Percentiles rank a stretch among this genome's conserved stretches.
These are phyloP conservation scores for Boletellus deceptivus DNA, from an alignment of 1,284 basidiomycete genomes.

Conservation along the genomic window DNA sequence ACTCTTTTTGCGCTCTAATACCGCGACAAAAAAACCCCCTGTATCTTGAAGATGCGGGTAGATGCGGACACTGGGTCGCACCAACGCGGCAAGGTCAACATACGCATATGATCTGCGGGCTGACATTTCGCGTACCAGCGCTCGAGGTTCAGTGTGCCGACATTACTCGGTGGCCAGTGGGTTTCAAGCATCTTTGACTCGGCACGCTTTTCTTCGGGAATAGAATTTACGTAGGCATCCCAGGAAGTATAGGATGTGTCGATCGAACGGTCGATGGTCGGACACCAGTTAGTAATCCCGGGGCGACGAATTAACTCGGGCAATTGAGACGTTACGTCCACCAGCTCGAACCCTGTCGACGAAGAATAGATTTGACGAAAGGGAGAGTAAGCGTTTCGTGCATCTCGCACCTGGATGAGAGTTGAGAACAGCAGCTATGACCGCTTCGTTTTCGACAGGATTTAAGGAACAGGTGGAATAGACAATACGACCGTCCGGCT, in stretches of 20 bases:
- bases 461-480: constrained; percentile 99
- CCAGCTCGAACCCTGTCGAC: constrained; percentile 67
- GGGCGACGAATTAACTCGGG: constrained; percentile 74
- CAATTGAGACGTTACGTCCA: constrained; percentile 74
- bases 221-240: constrained; percentile 49
- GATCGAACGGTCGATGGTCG: constrained; percentile 48
- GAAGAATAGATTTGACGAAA: neutral
- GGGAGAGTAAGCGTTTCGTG: neutral
- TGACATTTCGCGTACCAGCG: constrained; percentile 55
- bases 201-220: constrained; percentile 47
- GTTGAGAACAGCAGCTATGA: constrained; percentile 83
- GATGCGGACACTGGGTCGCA: constrained; percentile 66
- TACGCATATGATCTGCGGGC: neutral
- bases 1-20: constrained; percentile 60
- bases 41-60: constrained; percentile 97
- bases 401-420: constrained; percentile 54
- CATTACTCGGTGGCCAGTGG: constrained; percentile 80
- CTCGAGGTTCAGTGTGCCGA: constrained; percentile 56
- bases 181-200: constrained; percentile 64
- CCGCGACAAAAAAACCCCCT: constrained; percentile 96
- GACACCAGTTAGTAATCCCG: constrained; percentile 76
- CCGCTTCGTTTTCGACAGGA: constrained; percentile 97
- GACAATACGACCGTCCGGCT: constrained; percentile 85
- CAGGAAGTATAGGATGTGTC: constrained; percentile 42
- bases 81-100: constrained; percentile 5